Evolutionary conservation across 257 asterid species (phyloP), one percentile per base, ranked within the genome.

Genomic region (Echites panduratus): DNA sequence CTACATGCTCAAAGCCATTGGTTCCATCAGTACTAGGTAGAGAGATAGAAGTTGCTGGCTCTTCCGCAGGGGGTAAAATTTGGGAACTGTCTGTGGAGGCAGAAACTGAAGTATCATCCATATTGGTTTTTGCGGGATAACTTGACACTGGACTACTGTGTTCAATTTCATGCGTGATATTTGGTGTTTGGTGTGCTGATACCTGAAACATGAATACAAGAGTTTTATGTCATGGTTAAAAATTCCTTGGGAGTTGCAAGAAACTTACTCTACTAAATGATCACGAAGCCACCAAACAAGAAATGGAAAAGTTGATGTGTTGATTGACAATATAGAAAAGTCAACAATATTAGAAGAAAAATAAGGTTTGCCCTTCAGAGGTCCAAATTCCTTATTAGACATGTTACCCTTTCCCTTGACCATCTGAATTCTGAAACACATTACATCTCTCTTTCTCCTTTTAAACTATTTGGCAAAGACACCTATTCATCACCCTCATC

Each of bases 31-130:
- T 70, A 81, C 81, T 82, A 67, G 83, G 63, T 47, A 62, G 44
- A 71, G 89, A 75, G 69, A 81, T 76, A 76, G 89, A 77, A 78
- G 83, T 70, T 75, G 79, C 47, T 29, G 87, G 78, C 61, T 80
- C 85, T 73, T 82, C 89, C 20, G 57, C 78, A 61, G 88, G 75
- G 74, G 89, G 77, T 57, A 70, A 44, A 76, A 32, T 70, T 70
- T 81, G 78, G 48, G 76, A 82, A 66, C 75, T 73, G 68, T 79
- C 89, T 59, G 79, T 67, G 47, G 84, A 71, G 72, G 81, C 78
- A 74, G 89, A 65, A 22, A 70, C 66, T 44, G 81, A 71, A 67
- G 77, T 80, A 71, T 83, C 87, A 77, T 81, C 89, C 70, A 79
- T 76, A 70, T 68, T 70, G 68, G 74, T 73, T 74, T 76, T 79